Evolutionary conservation across 2,329 filamentous ascomycete genomes (phyloP), one percentile per base, ranked within the genome.

Genomic region (Claviceps sorghi): DNA sequence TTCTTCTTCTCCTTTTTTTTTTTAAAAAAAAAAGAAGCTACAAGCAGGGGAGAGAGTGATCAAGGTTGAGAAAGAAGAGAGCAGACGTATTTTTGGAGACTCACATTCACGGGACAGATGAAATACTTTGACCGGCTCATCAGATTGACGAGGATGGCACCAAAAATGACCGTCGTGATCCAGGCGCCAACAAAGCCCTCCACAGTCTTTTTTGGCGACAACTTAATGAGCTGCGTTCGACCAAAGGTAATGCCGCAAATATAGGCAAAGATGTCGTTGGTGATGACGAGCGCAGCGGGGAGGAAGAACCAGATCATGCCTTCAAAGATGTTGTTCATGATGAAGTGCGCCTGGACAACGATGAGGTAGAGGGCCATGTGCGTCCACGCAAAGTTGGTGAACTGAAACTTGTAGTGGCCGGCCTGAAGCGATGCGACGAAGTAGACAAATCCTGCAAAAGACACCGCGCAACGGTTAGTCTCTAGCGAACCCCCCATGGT

Each of bases 231-330:
- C 68, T 95, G 93, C 2, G 93, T 97, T 52, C 89, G 83, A 50
- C 93, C 93, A 67, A 98, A 95, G 22, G 90, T 91, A 64, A 98
- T 97, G 55, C 93, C 93, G 67, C 90, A 96, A 56, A 98, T 82
- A 67, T 98, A 98, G 61, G 93, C 93, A 63, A 94, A 97, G 58
- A 98, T 98, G 66, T 98, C 93, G 69, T 98, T 98, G 57, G 88
- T 96, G 65, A 98, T 95, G 67, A 98, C 93, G 61, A 98, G 79
- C 51, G 88, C 84, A 8, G 88, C 90, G 8, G 93, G 93, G 45
- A 98, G 72, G 78, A 97, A 96, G 76, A 98, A 97, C 93, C 93
- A 98, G 67, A 98, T 95, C 86, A 98, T 89, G 72, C 93, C 93
- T 72, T 98, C 93, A 61, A 98, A 94, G 58, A 98, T 86, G 70